A percentile compares a stretch with the other conserved stretches of the same genome.
phyloP scores from a whole-genome alignment of 495 filamentous ascomycete species.

The Barbatosphaeria neglecta region DNA sequence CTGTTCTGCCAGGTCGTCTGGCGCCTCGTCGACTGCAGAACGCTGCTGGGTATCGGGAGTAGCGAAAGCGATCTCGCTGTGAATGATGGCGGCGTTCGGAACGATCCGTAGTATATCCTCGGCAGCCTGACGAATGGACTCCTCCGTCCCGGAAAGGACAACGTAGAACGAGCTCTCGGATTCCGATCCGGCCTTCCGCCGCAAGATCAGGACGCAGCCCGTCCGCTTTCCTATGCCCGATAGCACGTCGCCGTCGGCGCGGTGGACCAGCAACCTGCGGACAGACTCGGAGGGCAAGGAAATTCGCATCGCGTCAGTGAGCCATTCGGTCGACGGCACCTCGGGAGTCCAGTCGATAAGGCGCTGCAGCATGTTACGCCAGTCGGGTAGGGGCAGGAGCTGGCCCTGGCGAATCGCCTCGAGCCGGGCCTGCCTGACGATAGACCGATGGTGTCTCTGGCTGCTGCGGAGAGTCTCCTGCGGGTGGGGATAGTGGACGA shows the following conservation, averaged over 20 bases:
- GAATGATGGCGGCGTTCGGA: not conserved
- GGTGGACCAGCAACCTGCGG: constrained; percentile 1
- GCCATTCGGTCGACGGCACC: not conserved
- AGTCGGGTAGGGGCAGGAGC: constrained; percentile 5
- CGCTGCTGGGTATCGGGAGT: not conserved
- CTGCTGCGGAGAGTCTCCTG: constrained; percentile 4
- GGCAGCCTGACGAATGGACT: constrained; percentile 3
- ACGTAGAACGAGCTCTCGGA: constrained; percentile 4
- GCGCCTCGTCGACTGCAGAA: not conserved
- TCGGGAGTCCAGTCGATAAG: constrained; percentile 11
- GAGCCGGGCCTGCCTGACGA: constrained; percentile 2
- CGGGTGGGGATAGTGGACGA: constrained; percentile 5
- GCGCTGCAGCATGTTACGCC: constrained; percentile 12
- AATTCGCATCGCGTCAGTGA: constrained; percentile 6
- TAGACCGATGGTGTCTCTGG: not conserved
- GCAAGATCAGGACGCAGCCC: constrained; percentile 4
- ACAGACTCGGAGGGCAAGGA: constrained; percentile 1
- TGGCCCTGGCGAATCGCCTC: not conserved
- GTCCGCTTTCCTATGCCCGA: constrained; percentile 9
- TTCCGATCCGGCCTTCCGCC: not conserved
- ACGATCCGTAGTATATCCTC: constrained; percentile 7
- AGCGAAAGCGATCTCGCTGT: not conserved
- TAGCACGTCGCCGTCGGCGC: constrained; percentile 5
- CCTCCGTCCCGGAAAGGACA: constrained; percentile 2
- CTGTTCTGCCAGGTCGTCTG: not conserved